Evolutionary conservation across 2,329 filamentous ascomycete species (phyloP).

Genomic region (Aspergillus brasiliensis): DNA sequence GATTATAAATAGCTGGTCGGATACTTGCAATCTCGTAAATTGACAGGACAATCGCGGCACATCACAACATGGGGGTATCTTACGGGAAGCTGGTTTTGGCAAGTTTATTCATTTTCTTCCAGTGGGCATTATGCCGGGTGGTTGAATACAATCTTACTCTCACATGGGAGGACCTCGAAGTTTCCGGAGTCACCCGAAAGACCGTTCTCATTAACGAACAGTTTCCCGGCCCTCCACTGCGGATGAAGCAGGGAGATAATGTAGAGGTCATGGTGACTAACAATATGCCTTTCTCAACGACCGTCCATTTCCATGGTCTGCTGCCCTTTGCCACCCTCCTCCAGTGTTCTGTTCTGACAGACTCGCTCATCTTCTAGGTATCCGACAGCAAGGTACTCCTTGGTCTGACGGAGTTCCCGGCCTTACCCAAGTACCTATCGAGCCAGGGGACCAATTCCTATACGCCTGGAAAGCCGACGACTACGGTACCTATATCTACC

Average conservation of each 20-base stretch:
- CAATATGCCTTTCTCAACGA: conserved; percentile 31
- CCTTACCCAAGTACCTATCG: conserved; percentile 56
- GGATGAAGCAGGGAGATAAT: conserved; percentile 30
- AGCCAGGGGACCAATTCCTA: conserved; percentile 51
- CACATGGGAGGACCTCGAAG: conserved; percentile 36
- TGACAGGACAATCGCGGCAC: too few species aligned
- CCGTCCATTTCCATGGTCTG: conserved; percentile 38
- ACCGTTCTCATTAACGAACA: conserved; percentile 37
- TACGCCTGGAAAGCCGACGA: conserved; percentile 59
- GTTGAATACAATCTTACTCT: conserved; percentile 23
- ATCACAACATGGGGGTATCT: too few species aligned
- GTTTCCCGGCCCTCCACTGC: conserved; percentile 34
- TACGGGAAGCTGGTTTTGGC: too few species aligned
- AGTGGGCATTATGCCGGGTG: too few species aligned
- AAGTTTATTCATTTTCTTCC: too few species aligned
- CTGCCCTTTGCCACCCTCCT: neutral
- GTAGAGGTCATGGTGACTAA: conserved; percentile 35
- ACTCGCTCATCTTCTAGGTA: conserved; percentile 18
- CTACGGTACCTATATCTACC: conserved; percentile 59
- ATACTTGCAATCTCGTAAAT: too few species aligned
- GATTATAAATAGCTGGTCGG: too few species aligned
- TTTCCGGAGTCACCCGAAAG: conserved; percentile 35
- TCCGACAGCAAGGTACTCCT: conserved; percentile 50
- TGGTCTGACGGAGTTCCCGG: conserved; percentile 64
- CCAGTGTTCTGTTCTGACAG: neutral